These are phyloP conservation scores for Xylaria bambusicola DNA, from an alignment of 495 filamentous ascomycete species.

Conservation along the genomic window DNA sequence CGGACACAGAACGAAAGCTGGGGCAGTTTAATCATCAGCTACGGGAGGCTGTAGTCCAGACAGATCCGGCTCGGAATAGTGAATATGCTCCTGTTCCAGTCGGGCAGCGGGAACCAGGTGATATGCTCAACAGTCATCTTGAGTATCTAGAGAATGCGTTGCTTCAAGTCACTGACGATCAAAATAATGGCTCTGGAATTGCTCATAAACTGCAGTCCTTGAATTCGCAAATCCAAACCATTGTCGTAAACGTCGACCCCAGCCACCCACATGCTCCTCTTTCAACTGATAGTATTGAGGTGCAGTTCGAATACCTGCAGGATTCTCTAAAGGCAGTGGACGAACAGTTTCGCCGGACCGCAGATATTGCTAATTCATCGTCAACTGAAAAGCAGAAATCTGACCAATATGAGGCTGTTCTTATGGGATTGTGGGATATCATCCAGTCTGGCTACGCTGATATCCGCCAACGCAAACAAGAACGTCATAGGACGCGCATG, in stretches of 20 bases:
- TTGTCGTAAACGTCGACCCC: conserved; percentile 32
- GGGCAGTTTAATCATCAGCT: conserved; percentile 72
- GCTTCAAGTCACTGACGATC: conserved; percentile 32
- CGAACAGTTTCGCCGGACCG: conserved; percentile 34
- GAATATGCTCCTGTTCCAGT: conserved; percentile 38
- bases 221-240: conserved; percentile 33
- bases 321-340: conserved; percentile 33
- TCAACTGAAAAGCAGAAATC: conserved; percentile 40
- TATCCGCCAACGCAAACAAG: conserved; percentile 53
- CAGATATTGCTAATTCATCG: conserved; percentile 28
- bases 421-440: conserved; percentile 73
- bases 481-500: conserved; percentile 48
- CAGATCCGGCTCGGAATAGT: conserved; percentile 51
- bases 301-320: conserved; percentile 46
- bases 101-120: conserved; percentile 42
- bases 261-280: conserved; percentile 31
- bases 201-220: conserved; percentile 35
- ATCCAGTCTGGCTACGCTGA: conserved; percentile 65
- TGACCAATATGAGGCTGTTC: conserved; percentile 59
- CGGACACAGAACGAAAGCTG: conserved; percentile 67
- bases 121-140: conserved; percentile 43
- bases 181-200: conserved; percentile 25
- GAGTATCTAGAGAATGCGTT: conserved; percentile 44
- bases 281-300: conserved; percentile 29
- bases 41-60: conserved; percentile 64